Evolutionary conservation across 208 protist genomes (phyloP), one percentile per base, ranked within the genome.

Genomic region (Crithidia acanthocephali): DNA sequence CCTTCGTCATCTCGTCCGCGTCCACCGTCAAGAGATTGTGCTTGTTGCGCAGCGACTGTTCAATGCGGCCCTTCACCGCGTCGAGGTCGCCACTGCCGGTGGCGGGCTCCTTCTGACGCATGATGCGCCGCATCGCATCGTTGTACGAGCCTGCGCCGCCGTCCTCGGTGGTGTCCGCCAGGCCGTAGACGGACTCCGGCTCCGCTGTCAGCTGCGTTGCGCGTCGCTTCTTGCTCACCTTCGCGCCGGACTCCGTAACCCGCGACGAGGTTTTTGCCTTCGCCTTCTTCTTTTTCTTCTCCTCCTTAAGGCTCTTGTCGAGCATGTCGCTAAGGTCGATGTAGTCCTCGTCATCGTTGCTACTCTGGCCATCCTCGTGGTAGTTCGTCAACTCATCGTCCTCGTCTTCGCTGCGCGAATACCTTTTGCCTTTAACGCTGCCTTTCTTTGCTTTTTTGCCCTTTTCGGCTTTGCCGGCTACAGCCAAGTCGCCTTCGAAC

Each of bases 281-380:
- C 4, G 79, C 52, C 28, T 61, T 57, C 64, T 87, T 85, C 50
- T 75, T 86, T 28, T 83, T 81, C 59, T 84, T 86, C 44, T 91
- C 88, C 45, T 83, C 75, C 30, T 76, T 74, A 22, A 87, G 28
- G 35, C 64, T 90, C 44, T 70, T 62, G 62, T 92, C 87, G n/a
- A 96, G 79, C 88, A 94, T 93, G 58, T 94, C 92, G 44, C 79
- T 91, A 30, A 96, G 79, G 65, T 96, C 92, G 33, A 94, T 85
- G 67, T 90, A 90, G 11, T 93, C 86, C 48, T 87, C 84, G 57
- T 87, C 86, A 62, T 88, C 81, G 57, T 84, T 84, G 71, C 76
- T 88, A 48, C 50, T 77, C 48, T 81, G 70, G 9, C 76, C 74
- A 18, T 89, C 72, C 27, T 93, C 80, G 51, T 92, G 81, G 68